Evolutionary conservation across 306 rosid genomes (phyloP), one percentile per base, ranked within the genome.

Genomic region (Prinsepia uniflora): DNA sequence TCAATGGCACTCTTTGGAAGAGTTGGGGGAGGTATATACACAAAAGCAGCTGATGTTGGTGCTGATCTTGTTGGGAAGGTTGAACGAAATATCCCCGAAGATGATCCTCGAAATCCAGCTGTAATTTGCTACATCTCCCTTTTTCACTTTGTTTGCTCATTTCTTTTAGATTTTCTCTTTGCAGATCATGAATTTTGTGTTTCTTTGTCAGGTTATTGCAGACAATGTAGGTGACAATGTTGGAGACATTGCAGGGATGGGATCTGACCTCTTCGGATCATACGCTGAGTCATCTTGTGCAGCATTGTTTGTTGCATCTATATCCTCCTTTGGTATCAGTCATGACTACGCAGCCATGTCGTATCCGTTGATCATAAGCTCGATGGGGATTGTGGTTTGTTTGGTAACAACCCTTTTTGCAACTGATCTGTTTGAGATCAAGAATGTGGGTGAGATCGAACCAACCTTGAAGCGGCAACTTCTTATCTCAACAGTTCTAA

Each of bases 31-130:
- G 96, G 92, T 34, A 84, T 86, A 44, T 89, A 86, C 80, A 89
- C 96, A 47, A 89, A 86, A 83, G 96, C 96, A 45, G 96, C 92
- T 58, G 92, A 84, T 89, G 92, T 86, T 78, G 96, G 96, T 44
- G 96, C 92, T 77, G 92, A 84, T 66, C 96, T 89, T 20, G 91
- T 86, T 3, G 88, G 87, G 7, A 84, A 86, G 53, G 89, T 85
- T 52, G 92, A 89, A 70, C 78, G 75, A 71, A 84, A 86, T 72
- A 86, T 89, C 48, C 96, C 89, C 0, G 91, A 89, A 85, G 96
- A 86, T 71, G 92, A 86, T 81, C 96, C 90, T 1, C 68, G 87
- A 75, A 84, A 89, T 75, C 92, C 92, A 30, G 92, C 92, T 36
- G 88, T 89, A 84, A 76, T 61, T 65, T 75, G 66, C 77, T 19